These are phyloP conservation scores for Luffa aegyptiaca DNA, from an alignment of 306 rosid genomes.

Conservation along the genomic window DNA sequence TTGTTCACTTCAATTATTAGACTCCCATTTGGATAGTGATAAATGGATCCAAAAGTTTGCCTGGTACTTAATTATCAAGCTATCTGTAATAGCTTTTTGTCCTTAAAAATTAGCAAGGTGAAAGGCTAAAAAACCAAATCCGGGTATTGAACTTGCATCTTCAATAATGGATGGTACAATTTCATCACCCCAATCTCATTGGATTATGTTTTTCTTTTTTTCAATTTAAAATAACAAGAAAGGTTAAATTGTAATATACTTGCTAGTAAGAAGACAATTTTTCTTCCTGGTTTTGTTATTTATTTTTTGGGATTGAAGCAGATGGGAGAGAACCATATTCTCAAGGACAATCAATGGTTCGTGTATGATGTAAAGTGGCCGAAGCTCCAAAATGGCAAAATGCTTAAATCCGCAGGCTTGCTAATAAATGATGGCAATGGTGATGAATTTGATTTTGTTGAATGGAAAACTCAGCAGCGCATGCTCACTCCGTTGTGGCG, in stretches of 20 bases:
- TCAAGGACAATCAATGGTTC: conserved; percentile 40
- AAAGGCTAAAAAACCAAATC: background rate
- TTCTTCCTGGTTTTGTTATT: conserved; percentile 4
- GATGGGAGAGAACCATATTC: conserved; percentile 46
- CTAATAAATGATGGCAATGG: background rate
- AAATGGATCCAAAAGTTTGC: background rate
- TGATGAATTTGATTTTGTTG: background rate
- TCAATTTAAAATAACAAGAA: background rate
- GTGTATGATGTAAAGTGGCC: conserved; percentile 22
- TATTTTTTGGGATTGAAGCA: conserved; percentile 38
- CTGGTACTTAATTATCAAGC: background rate
- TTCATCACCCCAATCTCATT: background rate
- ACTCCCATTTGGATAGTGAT: background rate
- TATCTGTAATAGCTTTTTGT: background rate
- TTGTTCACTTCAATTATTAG: background rate
- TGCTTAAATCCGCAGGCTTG: background rate
- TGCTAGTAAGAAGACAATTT: background rate
- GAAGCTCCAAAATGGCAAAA: conserved; percentile 11
- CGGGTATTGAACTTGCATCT: background rate
- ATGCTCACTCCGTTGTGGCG: background rate
- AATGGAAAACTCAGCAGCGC: background rate
- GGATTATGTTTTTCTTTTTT: background rate
- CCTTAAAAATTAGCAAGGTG: background rate
- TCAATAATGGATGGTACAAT: background rate
- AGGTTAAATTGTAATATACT: background rate